Evolutionary conservation across 805 yeast genomes (phyloP), one percentile per base, ranked within the genome.

Genomic region (Cyberlindnera xishuangbannaensis): DNA sequence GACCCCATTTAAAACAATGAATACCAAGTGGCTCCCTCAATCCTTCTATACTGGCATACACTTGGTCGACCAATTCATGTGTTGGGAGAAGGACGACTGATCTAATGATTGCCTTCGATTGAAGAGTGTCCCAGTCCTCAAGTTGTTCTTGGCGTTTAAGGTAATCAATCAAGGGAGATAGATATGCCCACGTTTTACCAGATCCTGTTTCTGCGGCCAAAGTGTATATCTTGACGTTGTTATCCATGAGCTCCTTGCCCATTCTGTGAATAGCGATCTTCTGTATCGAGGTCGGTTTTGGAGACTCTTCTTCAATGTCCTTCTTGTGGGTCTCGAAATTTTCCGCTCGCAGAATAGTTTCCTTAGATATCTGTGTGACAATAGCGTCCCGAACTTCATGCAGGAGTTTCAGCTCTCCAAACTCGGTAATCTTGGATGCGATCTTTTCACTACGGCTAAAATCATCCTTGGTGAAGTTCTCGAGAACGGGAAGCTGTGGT

Each of bases 191-290:
- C 0, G 98, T 90, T 53, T 90, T 90, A 7, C 98, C 98, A 0
- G 95, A 82, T 0, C 98, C 98, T 0, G 98, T 90, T 55, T 92
- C 97, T 3, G 97, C 95, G 1, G 97, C 97, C 34, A 90, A 58
- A 3, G 92, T 75, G 63, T 75, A 85, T 1, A 79, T 70, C 44
- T 77, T 76, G 30, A 77, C 48, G 38, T 66, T 60, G 7, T 54
- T 55, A 17, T 57, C 58, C 60, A 57, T 56, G 12, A 63, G 38
- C 7, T 44, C 36, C 27, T 52, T 48, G 2, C 62, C 47, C 15
- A 62, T 38, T 18, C 47, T 49, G 35, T 59, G 62, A 26, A 84
- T 72, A 5, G 92, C 80, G 6, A 88, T 80, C 4, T 74, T 67
- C 59, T 90, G 98, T 27, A 90, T 83, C 2, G 92, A 85, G 0